A percentile compares a stretch with the other conserved stretches of the same genome.
Conservation (phyloP, 1,139 yeast species). For the Yamadazyma oceani region DNA sequence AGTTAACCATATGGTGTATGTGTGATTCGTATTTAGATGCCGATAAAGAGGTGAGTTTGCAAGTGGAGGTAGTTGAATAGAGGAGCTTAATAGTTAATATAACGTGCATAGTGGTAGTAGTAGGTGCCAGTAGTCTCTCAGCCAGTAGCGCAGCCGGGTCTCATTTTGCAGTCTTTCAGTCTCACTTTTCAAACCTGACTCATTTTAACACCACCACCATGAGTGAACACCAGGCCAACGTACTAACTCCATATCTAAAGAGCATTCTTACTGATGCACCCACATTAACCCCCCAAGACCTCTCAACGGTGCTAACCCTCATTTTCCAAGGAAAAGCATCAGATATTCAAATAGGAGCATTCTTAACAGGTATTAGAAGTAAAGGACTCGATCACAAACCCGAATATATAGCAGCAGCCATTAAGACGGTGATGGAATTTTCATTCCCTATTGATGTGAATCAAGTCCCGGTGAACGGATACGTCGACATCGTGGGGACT, state of each 20-base stretch:
- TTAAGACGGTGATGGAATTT: slow-evolving; percentile 62
- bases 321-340: slow-evolving; percentile 61
- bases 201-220: neutral
- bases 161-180: too few species aligned
- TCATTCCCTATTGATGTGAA: slow-evolving; percentile 50
- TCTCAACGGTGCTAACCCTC: slow-evolving; percentile 57
- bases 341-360: slow-evolving; percentile 75
- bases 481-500: slow-evolving; percentile 91
- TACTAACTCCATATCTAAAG: slow-evolving; percentile 63
- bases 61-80: slow-evolving; percentile 8
- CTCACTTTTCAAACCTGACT: too few species aligned
- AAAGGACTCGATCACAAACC: slow-evolving; percentile 82
- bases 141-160: too few species aligned
- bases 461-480: slow-evolving; percentile 49
- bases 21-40: slow-evolving; percentile 91
- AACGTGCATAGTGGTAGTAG: neutral
- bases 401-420: slow-evolving; percentile 83
- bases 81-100: too few species aligned
- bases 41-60: slow-evolving; percentile 69
- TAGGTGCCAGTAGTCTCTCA: too few species aligned
- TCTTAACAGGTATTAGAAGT: slow-evolving; percentile 71
- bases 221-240: slow-evolving; percentile 9
- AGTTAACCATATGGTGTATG: slow-evolving; percentile 76
- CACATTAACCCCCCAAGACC: slow-evolving; percentile 57
- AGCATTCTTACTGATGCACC: slow-evolving; percentile 60